Evolutionary conservation across 345 rosid species (phyloP).

Genomic region (Balakata baccata): DNA sequence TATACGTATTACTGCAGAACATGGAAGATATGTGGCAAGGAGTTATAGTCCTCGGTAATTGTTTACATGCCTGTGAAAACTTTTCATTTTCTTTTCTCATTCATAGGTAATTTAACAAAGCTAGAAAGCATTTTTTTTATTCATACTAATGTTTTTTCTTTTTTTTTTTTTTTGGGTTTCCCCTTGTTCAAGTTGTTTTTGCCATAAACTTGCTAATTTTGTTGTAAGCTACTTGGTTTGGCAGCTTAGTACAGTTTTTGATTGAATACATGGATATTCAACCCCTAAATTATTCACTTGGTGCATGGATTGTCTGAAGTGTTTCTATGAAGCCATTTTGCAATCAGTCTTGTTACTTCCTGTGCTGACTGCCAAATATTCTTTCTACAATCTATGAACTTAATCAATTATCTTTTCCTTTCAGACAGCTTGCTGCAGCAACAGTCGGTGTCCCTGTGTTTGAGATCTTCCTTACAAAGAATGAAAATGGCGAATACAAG

Average conservation of each 20-base stretch:
- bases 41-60: slow-evolving; percentile 60
- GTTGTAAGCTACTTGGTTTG: neutral
- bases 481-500: slow-evolving; percentile 69
- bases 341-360: neutral
- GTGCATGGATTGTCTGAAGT: neutral
- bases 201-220: neutral
- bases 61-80: slow-evolving; percentile 1
- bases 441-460: slow-evolving; percentile 70
- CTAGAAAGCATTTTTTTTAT: neutral
- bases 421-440: slow-evolving; percentile 79
- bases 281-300: neutral
- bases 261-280: too few species aligned
- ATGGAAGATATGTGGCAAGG: slow-evolving; percentile 49
- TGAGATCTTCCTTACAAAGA: slow-evolving; percentile 69
- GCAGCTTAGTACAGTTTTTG: too few species aligned
- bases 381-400: too few species aligned
- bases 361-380: neutral
- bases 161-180: neutral
- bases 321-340: neutral
- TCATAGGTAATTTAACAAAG: neutral
- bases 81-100: neutral
- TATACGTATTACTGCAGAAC: slow-evolving; percentile 84
- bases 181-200: neutral
- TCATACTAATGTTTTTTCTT: neutral
- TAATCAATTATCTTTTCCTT: slow-evolving; percentile 18